Base-by-base conservation (phyloP, 176 grass and related monocot species). In the Avena insularis region DNA sequence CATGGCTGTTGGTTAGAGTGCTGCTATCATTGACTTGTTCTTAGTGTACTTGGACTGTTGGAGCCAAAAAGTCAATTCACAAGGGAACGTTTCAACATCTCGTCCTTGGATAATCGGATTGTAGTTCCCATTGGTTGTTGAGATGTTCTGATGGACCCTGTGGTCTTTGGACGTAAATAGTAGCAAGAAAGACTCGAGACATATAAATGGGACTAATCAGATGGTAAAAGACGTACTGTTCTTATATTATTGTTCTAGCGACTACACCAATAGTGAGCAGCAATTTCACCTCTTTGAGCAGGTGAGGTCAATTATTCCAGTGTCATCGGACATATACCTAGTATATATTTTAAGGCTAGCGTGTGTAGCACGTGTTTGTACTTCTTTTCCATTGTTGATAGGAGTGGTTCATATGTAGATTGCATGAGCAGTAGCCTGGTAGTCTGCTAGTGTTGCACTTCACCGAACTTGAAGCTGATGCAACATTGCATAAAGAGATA, bases 121-220 rank as follows among this genome's bases (percentile, higher is more conserved):
- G 69, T 8, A 59, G 75, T 90, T 79, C 80, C 20, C 25, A 84
- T 75, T 91, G 80, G 80, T 27, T 20, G 75, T 73, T 87, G 67
- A 45, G 29, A 68, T 16, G 13, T 50, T 77, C 17, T 50, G 19
- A 20, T 57, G 16, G 14, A 70, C 1, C 29, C 19, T 25, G 6
- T 50, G 21, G 23, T 31, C 3, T 50, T 66, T 56, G 17, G 23
- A 82, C 9, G 57, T 29, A 75, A 57, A 73, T 38, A 9, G 0
- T 54, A 36, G 63, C 61, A 54, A n/a, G 2, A n/a, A 45, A 47
- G 67, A 20, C 50, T 53, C 12, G 13, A 53, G 51, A 54, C 53
- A 13, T 48, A 61, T 25, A 9, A 25, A 85, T 78, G 40, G 71
- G 43, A 54, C 69, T 63, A 62, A 16, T 40, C 45, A 7, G 23